Base-by-base conservation (phyloP, 106 monocot genomes). In the Acorus calamus region DNA sequence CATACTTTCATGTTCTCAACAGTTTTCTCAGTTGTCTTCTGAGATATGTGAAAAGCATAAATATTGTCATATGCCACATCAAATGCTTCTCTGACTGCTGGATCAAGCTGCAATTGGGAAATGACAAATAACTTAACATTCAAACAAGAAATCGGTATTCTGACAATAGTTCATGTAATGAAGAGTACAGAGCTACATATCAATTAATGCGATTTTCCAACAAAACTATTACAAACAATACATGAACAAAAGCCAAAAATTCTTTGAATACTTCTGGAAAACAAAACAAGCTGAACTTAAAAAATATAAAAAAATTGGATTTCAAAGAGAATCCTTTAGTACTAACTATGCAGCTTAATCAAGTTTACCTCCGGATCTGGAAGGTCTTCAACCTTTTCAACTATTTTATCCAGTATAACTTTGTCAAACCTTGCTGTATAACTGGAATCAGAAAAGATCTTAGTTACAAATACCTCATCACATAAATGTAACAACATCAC, bases 41-140 rank as follows among this genome's bases (percentile, higher is more conserved):
- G 96, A 2, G 88, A 82, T 59, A 57, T 62, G 76, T 91, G 96
- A 70, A 98, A 98, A 74, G 82, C 87, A 88, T 88, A 83, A 72
- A 98, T 98, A 64, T 98, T 98, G 56, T 83, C 73, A 81, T 85
- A 98, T 48, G 96, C 96, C 10, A 98, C 80, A 79, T 98, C 87
- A 88, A 98, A 98, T 78, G 90, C 77, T 75, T 91, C 80, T 65
- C 68, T 82, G 7, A 85, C 84, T 59, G 55, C 79, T 74, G 90
- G 84, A 84, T 96, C 87, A 68, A 90, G 84, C 90, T 96, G 83
- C 74, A 80, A 3, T 54, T 49, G 3, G 52, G 14, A 45, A 44
- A 47, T 45, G 46, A 45, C 10, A 76, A 42, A 13, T 47, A 75
- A 42, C 28, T 12, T 11, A 52, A 55, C 61, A 53, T 61, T 11